Evolutionary conservation across 805 yeast genomes (phyloP), one percentile per base, ranked within the genome.

Genomic region (Starmera dryadoides): DNA sequence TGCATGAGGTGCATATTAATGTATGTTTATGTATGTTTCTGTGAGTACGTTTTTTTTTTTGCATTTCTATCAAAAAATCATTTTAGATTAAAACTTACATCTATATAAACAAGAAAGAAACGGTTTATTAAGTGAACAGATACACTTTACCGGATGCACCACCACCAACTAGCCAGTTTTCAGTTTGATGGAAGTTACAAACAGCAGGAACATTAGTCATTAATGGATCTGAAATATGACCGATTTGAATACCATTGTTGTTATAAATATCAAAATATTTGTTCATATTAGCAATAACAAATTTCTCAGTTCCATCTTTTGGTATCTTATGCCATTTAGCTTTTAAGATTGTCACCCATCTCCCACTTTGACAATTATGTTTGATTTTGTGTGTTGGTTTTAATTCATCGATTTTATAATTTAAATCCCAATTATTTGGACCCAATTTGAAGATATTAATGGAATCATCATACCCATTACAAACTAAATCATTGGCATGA

Each of bases 171-270:
- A 84, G 61, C 96, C 97, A 88, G 58, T 91, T 87, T 51, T 81
- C 73, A 0, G 85, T 74, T 2, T 89, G 95, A 56, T 93, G 98
- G 64, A 91, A 73, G 14, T 75, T 68, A 14, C 80, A 71, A 1
- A 85, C 97, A 0, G 98, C 97, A 1, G 98, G 98, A 3, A 93
- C 96, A 1, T 95, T 91, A 0, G 95, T 82, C 58, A 91, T 77
- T 17, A 63, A 54, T 0, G 68, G 71, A 36, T 72, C 78, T 2
- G 75, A 69, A 28, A 91, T 58, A 56, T 86, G 95, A 0, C 88
- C 95, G 11, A 91, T 52, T 45, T 83, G 88, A 30, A 71, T 68
- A 1, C 98, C 98, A 21, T 75, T 63, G 38, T 84, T 78, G 33
- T 79, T 79, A 53, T 83, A 93, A 5, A 93, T 71, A 59, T 93